Conservation (phyloP, 2,329 filamentous ascomycete genomes). For the Aspergillus hiratsukae region DNA sequence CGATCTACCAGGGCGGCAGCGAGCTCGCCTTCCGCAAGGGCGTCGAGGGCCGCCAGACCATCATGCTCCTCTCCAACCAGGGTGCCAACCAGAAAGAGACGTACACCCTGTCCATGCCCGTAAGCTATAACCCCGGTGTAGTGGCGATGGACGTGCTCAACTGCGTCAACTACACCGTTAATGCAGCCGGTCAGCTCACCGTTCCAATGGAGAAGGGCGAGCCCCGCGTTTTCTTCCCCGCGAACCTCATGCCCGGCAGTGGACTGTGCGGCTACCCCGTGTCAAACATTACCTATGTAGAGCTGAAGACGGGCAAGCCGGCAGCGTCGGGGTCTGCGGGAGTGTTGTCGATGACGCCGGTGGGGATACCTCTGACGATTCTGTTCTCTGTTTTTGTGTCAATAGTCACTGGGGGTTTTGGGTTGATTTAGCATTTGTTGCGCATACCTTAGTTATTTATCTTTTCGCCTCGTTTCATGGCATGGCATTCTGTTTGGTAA, state of each 20-base stretch:
- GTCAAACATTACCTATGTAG: not conserved
- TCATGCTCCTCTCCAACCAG: slow-evolving; percentile 42
- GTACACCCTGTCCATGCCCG: slow-evolving; percentile 26
- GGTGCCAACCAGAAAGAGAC: slow-evolving; percentile 21
- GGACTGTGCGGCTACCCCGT: slow-evolving; percentile 19
- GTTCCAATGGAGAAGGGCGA: slow-evolving; percentile 23
- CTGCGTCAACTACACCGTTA: slow-evolving; percentile 22
- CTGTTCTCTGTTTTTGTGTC: not conserved
- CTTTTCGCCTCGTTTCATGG: not conserved
- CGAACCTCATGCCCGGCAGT: slow-evolving; percentile 19
- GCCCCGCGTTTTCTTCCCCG: slow-evolving; percentile 25
- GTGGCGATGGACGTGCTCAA: slow-evolving; percentile 20
- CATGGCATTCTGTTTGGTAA: not conserved
- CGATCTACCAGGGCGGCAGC: slow-evolving; percentile 37
- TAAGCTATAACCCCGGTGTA: slow-evolving; percentile 18
- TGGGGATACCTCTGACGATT: not conserved
- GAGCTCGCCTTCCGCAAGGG: slow-evolving; percentile 44
- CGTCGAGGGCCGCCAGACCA: slow-evolving; percentile 32
- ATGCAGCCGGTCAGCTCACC: slow-evolving; percentile 12
- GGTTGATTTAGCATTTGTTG: not conserved
- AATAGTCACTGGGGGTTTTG: not conserved
- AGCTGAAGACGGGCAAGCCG: not conserved
- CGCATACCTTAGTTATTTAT: not conserved
- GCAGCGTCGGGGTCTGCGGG: not conserved
- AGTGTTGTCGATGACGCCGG: not conserved